These are phyloP conservation scores for Brassica balearica DNA, from an alignment of 441 rosid species.

Conservation along the genomic window DNA sequence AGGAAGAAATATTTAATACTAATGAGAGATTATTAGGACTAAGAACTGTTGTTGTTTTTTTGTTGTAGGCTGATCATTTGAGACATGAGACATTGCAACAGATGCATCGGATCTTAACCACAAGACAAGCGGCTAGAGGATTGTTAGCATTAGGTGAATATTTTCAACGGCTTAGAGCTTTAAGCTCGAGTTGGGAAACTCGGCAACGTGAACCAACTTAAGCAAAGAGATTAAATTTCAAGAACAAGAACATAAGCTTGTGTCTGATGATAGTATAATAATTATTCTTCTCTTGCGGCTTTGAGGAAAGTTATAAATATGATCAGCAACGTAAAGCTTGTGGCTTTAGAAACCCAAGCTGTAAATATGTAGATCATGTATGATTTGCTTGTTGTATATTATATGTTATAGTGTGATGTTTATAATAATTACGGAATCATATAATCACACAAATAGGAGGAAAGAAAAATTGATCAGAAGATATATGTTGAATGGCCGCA, in stretches of 20 bases:
- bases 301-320: constrained; percentile 39
- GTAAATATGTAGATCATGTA: background rate
- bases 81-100: constrained; percentile 47
- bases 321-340: constrained; percentile 25
- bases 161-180: constrained; percentile 77
- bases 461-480: background rate
- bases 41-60: background rate
- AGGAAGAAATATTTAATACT: background rate
- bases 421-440: background rate
- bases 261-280: constrained; percentile 19
- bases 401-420: background rate
- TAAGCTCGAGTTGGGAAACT: constrained; percentile 76
- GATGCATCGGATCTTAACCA: constrained; percentile 65
- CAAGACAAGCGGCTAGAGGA: constrained; percentile 82
- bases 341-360: constrained; percentile 29
- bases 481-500: background rate
- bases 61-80: constrained; percentile 46
- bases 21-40: constrained; percentile 5
- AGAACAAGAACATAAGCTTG: constrained; percentile 15
- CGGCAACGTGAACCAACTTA: constrained; percentile 64
- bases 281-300: constrained; percentile 6
- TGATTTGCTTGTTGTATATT: constrained; percentile 11
- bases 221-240: background rate
- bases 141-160: constrained; percentile 91
- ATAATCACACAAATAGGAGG: background rate